A percentile compares a stretch with the other conserved stretches of the same genome.
phyloP scores from a whole-genome alignment of 805 yeast genomes.

The Metschnikowia reukaufii region DNA sequence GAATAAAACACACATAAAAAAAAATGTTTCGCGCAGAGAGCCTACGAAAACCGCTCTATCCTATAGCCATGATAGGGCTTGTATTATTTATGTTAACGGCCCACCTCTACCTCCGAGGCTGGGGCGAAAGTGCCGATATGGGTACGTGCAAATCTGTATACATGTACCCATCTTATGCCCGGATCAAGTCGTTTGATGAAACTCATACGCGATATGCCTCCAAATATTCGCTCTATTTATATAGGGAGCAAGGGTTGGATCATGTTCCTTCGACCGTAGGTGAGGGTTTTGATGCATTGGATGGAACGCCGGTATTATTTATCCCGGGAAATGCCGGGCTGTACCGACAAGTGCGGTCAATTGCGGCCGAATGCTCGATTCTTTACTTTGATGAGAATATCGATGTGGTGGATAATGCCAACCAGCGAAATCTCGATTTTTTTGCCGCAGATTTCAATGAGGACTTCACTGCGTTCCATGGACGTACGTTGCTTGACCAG shows the following conservation, averaged over 20 bases:
- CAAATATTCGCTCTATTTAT: conserved; percentile 81
- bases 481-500: conserved; percentile 88
- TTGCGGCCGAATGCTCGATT: conserved; percentile 80
- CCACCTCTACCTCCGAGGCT: conserved; percentile 12
- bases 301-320: conserved; percentile 86
- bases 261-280: conserved; percentile 45
- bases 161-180: conserved; percentile 85
- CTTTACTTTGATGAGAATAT: conserved; percentile 41
- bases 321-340: conserved; percentile 99
- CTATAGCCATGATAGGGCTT: conserved; percentile 14
- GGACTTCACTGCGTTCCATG: conserved; percentile 95
- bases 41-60: conserved; percentile 19
- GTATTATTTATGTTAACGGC: conserved; percentile 12
- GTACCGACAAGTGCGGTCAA: conserved; percentile 81
- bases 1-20: not conserved
- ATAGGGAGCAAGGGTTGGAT: conserved; percentile 80
- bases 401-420: conserved; percentile 26
- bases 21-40: conserved; percentile 13
- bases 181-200: conserved; percentile 70
- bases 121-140: conserved; percentile 31
- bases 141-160: conserved; percentile 62
- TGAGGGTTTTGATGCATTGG: conserved; percentile 32
- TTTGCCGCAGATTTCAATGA: conserved; percentile 94
- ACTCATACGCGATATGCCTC: conserved; percentile 67
- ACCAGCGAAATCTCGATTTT: conserved; percentile 64